phyloP scores from a whole-genome alignment of 106 monocot genomes.

The Phalaenopsis aphrodite region DNA sequence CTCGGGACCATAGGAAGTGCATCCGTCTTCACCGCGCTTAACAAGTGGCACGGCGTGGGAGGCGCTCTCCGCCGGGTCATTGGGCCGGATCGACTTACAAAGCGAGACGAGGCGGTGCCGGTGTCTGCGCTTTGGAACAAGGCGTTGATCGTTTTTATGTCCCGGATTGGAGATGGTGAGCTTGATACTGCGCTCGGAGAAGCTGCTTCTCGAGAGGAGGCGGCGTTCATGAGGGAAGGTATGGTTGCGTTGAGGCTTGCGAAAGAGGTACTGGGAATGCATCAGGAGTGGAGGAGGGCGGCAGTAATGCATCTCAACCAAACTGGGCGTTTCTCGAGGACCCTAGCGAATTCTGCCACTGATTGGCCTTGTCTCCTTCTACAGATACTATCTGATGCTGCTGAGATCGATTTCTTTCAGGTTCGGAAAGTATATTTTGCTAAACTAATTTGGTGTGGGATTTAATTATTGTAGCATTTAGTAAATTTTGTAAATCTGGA shows the following conservation, averaged over 20 bases:
- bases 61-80: slow-evolving; percentile 38
- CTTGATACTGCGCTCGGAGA: neutral
- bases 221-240: slow-evolving; percentile 58
- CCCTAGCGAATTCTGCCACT: slow-evolving; percentile 57
- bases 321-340: slow-evolving; percentile 53
- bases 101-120: slow-evolving; percentile 8
- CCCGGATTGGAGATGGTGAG: slow-evolving; percentile 12
- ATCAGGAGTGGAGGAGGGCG: slow-evolving; percentile 64
- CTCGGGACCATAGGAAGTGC: slow-evolving; percentile 47
- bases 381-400: slow-evolving; percentile 67
- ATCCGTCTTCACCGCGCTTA: slow-evolving; percentile 53
- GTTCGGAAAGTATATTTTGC: slow-evolving; percentile 17
- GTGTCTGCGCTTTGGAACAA: slow-evolving; percentile 60
- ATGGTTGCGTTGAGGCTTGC: slow-evolving; percentile 52
- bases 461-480: too few species aligned
- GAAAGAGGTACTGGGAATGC: slow-evolving; percentile 66
- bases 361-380: slow-evolving; percentile 87
- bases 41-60: slow-evolving; percentile 44
- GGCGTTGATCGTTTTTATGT: slow-evolving; percentile 40
- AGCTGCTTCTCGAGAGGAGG: slow-evolving; percentile 31
- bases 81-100: slow-evolving; percentile 11
- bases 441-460: neutral
- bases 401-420: slow-evolving; percentile 74
- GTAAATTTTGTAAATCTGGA: too few species aligned
- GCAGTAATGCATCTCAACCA: slow-evolving; percentile 49